Evolutionary conservation across 495 filamentous ascomycete species (phyloP).

Genomic region (Aspergillus carlsbadensis): DNA sequence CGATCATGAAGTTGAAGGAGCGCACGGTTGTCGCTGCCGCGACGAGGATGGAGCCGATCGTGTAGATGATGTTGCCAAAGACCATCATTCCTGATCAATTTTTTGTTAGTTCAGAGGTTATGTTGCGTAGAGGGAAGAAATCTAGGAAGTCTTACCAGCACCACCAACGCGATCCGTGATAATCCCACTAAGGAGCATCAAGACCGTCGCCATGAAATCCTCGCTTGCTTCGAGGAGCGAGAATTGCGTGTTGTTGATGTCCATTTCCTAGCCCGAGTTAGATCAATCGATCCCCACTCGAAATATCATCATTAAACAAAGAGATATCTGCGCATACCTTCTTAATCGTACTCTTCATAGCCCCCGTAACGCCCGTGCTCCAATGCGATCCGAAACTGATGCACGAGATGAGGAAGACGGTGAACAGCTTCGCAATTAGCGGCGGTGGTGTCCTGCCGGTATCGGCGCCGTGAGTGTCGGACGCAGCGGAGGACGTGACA

Average conservation of each 20-base stretch:
- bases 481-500: too few species aligned
- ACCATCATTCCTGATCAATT: slow-evolving; percentile 38
- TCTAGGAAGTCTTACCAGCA: slow-evolving; percentile 32
- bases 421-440: slow-evolving; percentile 32
- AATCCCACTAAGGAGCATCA: slow-evolving; percentile 43
- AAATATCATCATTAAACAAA: neutral
- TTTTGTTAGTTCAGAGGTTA: neutral
- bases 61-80: slow-evolving; percentile 45
- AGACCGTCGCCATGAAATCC: slow-evolving; percentile 45
- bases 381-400: slow-evolving; percentile 46
- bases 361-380: slow-evolving; percentile 42
- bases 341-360: slow-evolving; percentile 48
- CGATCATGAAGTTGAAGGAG: slow-evolving; percentile 47
- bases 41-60: slow-evolving; percentile 45
- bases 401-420: slow-evolving; percentile 39
- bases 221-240: slow-evolving; percentile 45
- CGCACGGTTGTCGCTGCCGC: slow-evolving; percentile 40
- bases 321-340: too few species aligned
- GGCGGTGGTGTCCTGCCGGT: slow-evolving; percentile 29
- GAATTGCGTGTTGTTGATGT: slow-evolving; percentile 43
- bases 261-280: slow-evolving; percentile 26
- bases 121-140: neutral
- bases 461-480: neutral
- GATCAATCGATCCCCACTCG: neutral
- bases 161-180: slow-evolving; percentile 46